Evolutionary conservation across 2,329 filamentous ascomycete species (phyloP), one percentile per base, ranked within the genome.

Genomic region (Exophiala aquamarina): DNA sequence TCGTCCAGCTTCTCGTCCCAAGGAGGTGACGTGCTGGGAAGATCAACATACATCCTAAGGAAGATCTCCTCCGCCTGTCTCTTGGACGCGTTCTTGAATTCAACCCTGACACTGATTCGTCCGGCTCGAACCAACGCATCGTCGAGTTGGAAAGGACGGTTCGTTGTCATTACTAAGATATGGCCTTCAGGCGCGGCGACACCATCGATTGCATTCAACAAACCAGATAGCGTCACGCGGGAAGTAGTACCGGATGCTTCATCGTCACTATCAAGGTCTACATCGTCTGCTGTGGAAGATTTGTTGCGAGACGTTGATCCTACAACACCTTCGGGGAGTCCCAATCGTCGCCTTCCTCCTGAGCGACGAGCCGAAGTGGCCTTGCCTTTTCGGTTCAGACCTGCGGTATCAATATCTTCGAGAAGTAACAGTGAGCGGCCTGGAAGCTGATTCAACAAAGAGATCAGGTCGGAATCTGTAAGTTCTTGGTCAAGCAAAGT

Each of bases 121-220:
- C 86, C 86, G 0, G 87, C 86, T 0, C 87, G 75, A 41, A 89
- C 82, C 6, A 93, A 74, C 0, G 86, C 87, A 34, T 82, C 76
- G 60, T 90, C 87, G 1, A 92, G 77, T 11, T 78, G 74, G 58
- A 91, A 83, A 2, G 83, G 83, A 48, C 82, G 78, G 66, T 92
- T 93, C 20, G 86, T 89, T 0, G 87, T 90, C 84, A 91, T 89
- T 69, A 92, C 83, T n/a, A 92, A 76, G 10, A 92, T 79, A 32
- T 86, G 79, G 28, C 87, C 87, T 68, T 92, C 87, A 59, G 88
- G 85, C 2, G 83, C 86, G 1, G 85, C 86, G 1, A 90, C 87
- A 42, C 89, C 87, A 60, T 94, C 88, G 33, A 93, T 89, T 47
- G 85, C 84, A 64, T 94, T 93, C 40, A 94, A 77, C 1, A 93